Evolutionary conservation across 352 stramenopile species (phyloP), one percentile per base, ranked within the genome.

Genomic region (Phytophthora macrochlamydospora): DNA sequence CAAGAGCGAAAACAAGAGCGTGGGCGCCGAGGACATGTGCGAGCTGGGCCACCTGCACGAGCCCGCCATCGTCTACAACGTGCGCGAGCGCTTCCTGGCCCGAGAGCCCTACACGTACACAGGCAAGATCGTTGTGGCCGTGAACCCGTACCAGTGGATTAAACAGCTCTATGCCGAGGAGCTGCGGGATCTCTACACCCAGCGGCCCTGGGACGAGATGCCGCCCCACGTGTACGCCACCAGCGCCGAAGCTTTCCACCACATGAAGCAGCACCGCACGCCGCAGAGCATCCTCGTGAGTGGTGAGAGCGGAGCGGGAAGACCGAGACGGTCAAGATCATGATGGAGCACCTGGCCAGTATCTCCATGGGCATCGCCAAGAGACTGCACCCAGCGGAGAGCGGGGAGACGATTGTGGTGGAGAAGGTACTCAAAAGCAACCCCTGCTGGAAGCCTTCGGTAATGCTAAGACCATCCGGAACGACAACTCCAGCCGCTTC

Each of bases 241-340:
- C 4, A 94, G 81, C 62, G 89, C 90, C 0, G 81, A 91, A 46
- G 89, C 92, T 14, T 97, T 91, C 51, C 71, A 86, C 65, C 81
- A 92, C 65, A 93, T 96, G 88, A 87, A 88, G 61, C 67, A 83
- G 58, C 83, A 83, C 67, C 67, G 71, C 13, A 82, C 81, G 11
- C 83, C 83, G 31, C 86, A 94, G 67, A 92, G 82, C 65, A 98
- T 99, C 69, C 71, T 99, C 28, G 93, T 99, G 6, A 98, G 89
- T 45, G 96, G 96, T 28, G 96, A 99, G 79, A 93, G 76, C 44
- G 95, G 96, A 44, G 94, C 96, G 3, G 94, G 33, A 98, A 98
- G 73, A 98, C 94, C 0, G 94, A 98, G 59, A 98, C 94, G 3
- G 96, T 97, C 13, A 99, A 98, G 74, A 98, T 99, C 75, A 92